Percentiles rank a stretch among this genome's conserved stretches.
Evolutionary conservation across 306 rosid species (phyloP).

Genomic region (Senna tora): DNA sequence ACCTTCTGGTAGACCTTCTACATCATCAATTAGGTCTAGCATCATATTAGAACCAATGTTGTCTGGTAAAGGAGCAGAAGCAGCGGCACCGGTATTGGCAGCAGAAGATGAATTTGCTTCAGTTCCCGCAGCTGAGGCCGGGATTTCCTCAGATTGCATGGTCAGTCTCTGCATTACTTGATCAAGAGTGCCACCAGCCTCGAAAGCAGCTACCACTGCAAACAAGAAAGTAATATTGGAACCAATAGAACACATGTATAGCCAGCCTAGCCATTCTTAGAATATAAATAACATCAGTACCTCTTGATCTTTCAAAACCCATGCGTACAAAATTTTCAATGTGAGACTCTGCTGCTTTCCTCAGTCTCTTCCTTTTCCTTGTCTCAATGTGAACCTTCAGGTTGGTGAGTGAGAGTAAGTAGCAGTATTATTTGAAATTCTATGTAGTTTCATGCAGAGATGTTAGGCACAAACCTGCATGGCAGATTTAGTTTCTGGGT

Average conservation of each 20-base stretch:
- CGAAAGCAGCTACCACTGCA: conserved; percentile 71
- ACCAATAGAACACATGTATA: background rate
- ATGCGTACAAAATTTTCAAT: conserved; percentile 59
- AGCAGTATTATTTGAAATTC: background rate
- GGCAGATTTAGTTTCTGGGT: conserved; percentile 74
- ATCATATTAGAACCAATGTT: conserved; percentile 24
- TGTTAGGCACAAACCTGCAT: conserved; percentile 57
- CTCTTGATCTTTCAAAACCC: conserved; percentile 89
- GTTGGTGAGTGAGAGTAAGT: conserved; percentile 30
- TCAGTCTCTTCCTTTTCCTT: conserved; percentile 66
- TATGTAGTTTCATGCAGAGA: conserved; percentile 20
- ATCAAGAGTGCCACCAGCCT: conserved; percentile 56
- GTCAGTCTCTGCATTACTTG: conserved; percentile 53
- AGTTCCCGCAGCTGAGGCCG: conserved; percentile 29
- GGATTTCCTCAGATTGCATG: conserved; percentile 37
- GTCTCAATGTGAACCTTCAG: conserved; percentile 67
- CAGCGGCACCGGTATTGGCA: conserved; percentile 41
- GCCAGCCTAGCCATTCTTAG: conserved; percentile 1
- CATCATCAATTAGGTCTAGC: conserved; percentile 21
- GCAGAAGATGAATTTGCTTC: conserved; percentile 36
- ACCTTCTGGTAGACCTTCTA: conserved; percentile 29
- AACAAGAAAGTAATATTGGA: conserved; percentile 38
- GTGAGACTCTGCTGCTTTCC: conserved; percentile 49
- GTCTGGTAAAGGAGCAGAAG: conserved; percentile 41
- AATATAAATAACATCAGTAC: conserved; percentile 46